Base-by-base conservation (phyloP, 345 rosid genomes). In the Lumnitzera littorea region DNA sequence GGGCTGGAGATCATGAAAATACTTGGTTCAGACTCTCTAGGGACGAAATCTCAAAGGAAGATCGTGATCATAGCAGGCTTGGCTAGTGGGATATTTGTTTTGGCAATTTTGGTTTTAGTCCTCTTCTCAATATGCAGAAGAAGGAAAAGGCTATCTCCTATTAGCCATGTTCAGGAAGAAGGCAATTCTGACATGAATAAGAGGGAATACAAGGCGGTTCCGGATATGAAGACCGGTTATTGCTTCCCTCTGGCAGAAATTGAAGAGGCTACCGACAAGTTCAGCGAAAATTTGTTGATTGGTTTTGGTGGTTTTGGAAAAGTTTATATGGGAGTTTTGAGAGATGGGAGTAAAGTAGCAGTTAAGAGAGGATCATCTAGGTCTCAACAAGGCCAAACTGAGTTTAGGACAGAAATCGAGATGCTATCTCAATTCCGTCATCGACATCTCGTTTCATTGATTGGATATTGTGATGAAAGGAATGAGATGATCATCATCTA, bases 331-430 rank as follows among this genome's bases (percentile, higher is more conserved):
- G 72, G 72, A 47, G 41, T 23, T 20, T 57, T 68, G 47, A 63
- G 51, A 52, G 67, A 68, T 24, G 72, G 72, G 50, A 68, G 62
- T 11, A 56, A 15, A 20, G 63, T 68, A 46, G 63, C 72, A 15
- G 72, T 68, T 36, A 68, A 68, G 67, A 51, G 72, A 53, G 70
- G 65, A 20, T 17, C 29, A 8, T 43, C 63, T 12, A 31, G 46
- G 50, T 62, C 67, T 9, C 62, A 2, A 12, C 67, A 68, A 56
- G 67, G 67, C 48, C 62, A 56, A 51, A 53, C 8, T 9, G 67
- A 68, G 63, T 68, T 68, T 56, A 61, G 54, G 20, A 62, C 72
- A 1, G 72, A 68, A 27, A 58, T 68, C 46, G 72, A 68, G 72
- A 68, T 62, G 72, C 17, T 68, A 49, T 68, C 72, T 29, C 67